These are phyloP conservation scores for Psilocybe azurescens DNA, from an alignment of 768 basidiomycete genomes.

Conservation along the genomic window DNA sequence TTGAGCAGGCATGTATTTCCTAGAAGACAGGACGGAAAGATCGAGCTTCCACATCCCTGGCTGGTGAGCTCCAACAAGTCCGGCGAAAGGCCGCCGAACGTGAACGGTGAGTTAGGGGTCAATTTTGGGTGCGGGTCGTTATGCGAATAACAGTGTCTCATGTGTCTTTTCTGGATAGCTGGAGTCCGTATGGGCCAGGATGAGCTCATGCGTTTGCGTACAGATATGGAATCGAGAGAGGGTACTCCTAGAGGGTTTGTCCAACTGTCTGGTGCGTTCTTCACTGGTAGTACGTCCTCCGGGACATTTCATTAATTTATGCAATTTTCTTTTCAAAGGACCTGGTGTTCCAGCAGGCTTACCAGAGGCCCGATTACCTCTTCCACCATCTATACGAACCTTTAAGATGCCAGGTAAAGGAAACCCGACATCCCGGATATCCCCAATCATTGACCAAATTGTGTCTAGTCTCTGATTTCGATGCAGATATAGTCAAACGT, in stretches of 20 bases:
- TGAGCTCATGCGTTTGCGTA: neutral
- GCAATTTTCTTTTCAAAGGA: neutral
- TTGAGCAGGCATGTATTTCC: conserved; percentile 26
- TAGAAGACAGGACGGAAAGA: conserved; percentile 29
- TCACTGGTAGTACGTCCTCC: neutral
- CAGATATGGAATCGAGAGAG: conserved; percentile 18
- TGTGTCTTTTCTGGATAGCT: neutral
- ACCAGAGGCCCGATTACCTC: neutral
- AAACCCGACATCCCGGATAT: too few relatives aligned
- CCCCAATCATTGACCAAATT: neutral
- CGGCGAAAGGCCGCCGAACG: neutral
- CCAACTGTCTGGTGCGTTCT: conserved; percentile 19
- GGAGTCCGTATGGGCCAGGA: neutral
- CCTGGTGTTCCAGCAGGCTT: conserved; percentile 12
- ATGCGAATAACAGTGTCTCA: neutral
- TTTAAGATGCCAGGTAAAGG: conserved; percentile 5
- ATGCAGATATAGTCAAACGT: neutral
- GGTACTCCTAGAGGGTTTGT: conserved; percentile 10
- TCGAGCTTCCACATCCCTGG: conserved; percentile 26
- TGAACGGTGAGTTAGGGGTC: neutral
- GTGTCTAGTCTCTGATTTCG: neutral
- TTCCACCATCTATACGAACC: conserved; percentile 7
- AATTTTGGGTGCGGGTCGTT: neutral
- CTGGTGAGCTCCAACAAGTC: neutral
- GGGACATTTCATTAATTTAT: neutral